Evolutionary conservation across 108 stramenopile genomes (phyloP).

Genomic region (Nitzschia sp.): DNA sequence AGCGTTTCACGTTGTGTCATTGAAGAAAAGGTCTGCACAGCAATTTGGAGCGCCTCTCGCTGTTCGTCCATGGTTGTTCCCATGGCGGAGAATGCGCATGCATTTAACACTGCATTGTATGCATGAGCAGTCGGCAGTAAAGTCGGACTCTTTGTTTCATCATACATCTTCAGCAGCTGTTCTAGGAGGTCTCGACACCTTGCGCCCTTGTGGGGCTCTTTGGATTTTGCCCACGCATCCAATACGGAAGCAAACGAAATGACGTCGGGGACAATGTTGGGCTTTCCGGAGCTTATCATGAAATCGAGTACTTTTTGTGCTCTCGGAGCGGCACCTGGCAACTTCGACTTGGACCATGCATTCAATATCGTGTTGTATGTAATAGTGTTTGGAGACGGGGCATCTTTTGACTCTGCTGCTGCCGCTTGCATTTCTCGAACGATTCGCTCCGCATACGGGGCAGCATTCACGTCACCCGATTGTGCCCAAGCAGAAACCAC

Average conservation of each 20-base stretch:
- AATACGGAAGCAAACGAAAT: conserved; percentile 64
- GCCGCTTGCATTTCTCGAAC: conserved; percentile 47
- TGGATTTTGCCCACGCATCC: conserved; percentile 66
- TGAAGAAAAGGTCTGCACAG: conserved; percentile 50
- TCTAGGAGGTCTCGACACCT: conserved; percentile 44
- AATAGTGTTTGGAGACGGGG: conserved; percentile 45
- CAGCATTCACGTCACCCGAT: conserved; percentile 52
- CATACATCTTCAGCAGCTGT: conserved; percentile 43
- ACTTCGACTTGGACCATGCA: conserved; percentile 52
- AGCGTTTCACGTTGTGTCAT: conserved; percentile 8
- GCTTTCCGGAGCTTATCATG: conserved; percentile 47
- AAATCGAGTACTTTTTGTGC: conserved; percentile 54
- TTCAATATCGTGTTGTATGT: conserved; percentile 69
- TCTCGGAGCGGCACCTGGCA: conserved; percentile 39
- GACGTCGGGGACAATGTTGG: conserved; percentile 52
- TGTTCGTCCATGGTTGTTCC: conserved; percentile 44
- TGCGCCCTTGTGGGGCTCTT: conserved; percentile 50
- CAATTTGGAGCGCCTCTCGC: conserved; percentile 52
- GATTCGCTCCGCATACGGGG: conserved; percentile 55
- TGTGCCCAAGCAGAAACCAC: conserved; percentile 65
- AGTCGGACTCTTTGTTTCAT: conserved; percentile 19
- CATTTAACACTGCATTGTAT: conserved; percentile 73
- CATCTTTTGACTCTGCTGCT: conserved; percentile 15
- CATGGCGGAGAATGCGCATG: conserved; percentile 65
- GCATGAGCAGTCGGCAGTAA: conserved; percentile 53